Evolutionary conservation across 352 stramenopile species (phyloP).

Genomic region (Globisporangium cylindrosporum): DNA sequence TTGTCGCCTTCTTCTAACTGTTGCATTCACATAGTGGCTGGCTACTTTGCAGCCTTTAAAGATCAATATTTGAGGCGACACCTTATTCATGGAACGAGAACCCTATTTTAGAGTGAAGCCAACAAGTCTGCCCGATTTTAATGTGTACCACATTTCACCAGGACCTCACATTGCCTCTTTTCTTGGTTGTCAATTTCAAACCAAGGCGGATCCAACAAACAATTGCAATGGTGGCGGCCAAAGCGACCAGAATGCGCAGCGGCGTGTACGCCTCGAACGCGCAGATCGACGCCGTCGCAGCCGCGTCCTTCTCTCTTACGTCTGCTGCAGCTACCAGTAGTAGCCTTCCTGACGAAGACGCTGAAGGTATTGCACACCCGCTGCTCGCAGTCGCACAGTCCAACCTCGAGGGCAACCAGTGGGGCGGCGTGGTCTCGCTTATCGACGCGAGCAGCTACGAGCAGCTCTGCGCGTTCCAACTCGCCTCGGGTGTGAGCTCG

Average conservation of each 20-base stretch:
- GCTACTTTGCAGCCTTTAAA: background rate
- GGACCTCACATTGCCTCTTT: background rate
- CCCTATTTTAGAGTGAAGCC: too few relatives aligned
- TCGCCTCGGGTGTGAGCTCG: slow-evolving; percentile 43
- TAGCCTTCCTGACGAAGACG: slow-evolving; percentile 14
- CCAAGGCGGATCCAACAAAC: background rate
- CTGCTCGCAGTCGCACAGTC: slow-evolving; percentile 67
- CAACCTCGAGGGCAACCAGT: slow-evolving; percentile 73
- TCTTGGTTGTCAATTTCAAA: background rate
- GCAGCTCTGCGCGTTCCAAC: slow-evolving; percentile 38
- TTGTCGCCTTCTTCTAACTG: background rate
- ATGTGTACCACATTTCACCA: background rate
- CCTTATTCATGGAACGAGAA: too few relatives aligned
- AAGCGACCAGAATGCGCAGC: slow-evolving; percentile 11
- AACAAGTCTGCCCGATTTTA: too few relatives aligned
- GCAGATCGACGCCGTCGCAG: slow-evolving; percentile 50
- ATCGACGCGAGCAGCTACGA: slow-evolving; percentile 40
- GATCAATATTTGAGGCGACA: too few relatives aligned
- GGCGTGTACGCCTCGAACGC: slow-evolving; percentile 24
- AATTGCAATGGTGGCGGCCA: background rate
- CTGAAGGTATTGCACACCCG: slow-evolving; percentile 19
- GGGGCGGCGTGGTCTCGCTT: slow-evolving; percentile 57
- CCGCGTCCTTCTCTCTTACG: background rate
- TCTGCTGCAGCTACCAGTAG: too few relatives aligned
- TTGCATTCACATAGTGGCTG: background rate